Percentiles rank a stretch among this genome's conserved stretches.
Evolutionary conservation across 1,284 basidiomycete genomes (phyloP).

Genomic region (Phlebopus sp.): DNA sequence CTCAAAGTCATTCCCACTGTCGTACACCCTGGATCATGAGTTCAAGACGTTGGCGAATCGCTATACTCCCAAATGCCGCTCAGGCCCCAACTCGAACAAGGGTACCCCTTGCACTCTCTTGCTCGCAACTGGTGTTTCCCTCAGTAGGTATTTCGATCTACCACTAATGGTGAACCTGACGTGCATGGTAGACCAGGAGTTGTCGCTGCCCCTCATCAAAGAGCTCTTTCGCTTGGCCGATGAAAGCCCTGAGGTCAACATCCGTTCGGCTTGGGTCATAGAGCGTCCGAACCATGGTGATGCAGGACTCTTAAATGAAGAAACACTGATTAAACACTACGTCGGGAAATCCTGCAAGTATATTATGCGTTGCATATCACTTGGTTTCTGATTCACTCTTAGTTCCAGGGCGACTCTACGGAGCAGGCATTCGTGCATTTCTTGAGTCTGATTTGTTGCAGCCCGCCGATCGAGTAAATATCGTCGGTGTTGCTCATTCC

Average conservation of each 20-base stretch:
- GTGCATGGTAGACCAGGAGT: conserved; percentile 9
- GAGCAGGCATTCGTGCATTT: conserved; percentile 15
- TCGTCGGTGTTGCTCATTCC: conserved; percentile 19
- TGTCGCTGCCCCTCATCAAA: conserved; percentile 15
- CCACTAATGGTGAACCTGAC: not conserved
- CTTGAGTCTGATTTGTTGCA: conserved; percentile 13
- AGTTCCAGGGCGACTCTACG: conserved; percentile 16
- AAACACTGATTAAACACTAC: conserved; percentile 15
- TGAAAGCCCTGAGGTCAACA: conserved; percentile 1
- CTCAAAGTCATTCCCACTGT: not conserved
- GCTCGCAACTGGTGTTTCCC: conserved; percentile 9
- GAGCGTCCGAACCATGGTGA: conserved; percentile 20
- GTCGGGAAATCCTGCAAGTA: conserved; percentile 5
- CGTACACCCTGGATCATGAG: not conserved
- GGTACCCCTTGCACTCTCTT: conserved; percentile 5
- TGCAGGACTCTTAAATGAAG: conserved; percentile 14
- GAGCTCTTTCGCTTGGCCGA: conserved; percentile 8
- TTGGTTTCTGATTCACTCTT: not conserved
- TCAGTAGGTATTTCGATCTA: conserved; percentile 4
- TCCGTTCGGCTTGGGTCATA: conserved; percentile 16
- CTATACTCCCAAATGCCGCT: not conserved
- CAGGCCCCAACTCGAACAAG: not conserved
- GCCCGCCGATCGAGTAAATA: conserved; percentile 10
- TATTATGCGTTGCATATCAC: not conserved
- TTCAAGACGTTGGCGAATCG: not conserved